phyloP scores from a whole-genome alignment of 805 yeast species.

The Babjeviella inositovora region DNA sequence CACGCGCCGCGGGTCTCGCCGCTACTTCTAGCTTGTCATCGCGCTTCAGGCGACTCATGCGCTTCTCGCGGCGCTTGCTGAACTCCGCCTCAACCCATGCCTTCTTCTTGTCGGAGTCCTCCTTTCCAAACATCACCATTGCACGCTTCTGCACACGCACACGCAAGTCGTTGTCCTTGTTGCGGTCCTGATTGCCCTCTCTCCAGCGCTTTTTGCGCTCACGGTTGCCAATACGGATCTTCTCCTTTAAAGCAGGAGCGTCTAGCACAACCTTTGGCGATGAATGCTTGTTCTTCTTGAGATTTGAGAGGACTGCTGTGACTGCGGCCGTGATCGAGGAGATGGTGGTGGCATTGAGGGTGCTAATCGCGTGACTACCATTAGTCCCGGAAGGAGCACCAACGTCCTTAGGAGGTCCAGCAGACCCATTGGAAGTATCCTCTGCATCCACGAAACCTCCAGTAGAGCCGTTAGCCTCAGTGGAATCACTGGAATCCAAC shows the following conservation, averaged over 20 bases:
- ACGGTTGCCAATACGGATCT: conserved; percentile 50
- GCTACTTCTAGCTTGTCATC: conserved; percentile 9
- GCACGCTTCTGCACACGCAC: conserved; percentile 70
- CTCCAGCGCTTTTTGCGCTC: conserved; percentile 77
- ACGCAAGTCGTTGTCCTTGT: conserved; percentile 77
- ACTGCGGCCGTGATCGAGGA: conserved; percentile 4
- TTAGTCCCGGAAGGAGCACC: no score
- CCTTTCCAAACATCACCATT: conserved; percentile 41
- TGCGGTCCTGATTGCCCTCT: conserved; percentile 61
- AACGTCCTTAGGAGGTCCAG: no score
- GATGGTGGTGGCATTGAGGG: no score
- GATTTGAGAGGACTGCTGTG: conserved; percentile 9
- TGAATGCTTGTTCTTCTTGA: conserved; percentile 2
- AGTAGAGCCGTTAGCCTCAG: no score
- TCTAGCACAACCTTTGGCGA: no score
- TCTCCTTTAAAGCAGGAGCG: conserved; percentile 31
- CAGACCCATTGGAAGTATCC: no score
- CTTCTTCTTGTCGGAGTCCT: conserved; percentile 30
- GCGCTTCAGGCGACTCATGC: conserved; percentile 29
- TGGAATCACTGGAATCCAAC: no score
- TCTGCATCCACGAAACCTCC: no score
- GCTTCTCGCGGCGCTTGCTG: conserved; percentile 40
- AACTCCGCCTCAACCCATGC: conserved; percentile 71
- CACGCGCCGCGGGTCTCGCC: conserved; percentile 6
- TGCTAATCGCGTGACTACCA: no score